Evolutionary conservation across 2,329 filamentous ascomycete genomes (phyloP).

Genomic region (Phialophora expanda): DNA sequence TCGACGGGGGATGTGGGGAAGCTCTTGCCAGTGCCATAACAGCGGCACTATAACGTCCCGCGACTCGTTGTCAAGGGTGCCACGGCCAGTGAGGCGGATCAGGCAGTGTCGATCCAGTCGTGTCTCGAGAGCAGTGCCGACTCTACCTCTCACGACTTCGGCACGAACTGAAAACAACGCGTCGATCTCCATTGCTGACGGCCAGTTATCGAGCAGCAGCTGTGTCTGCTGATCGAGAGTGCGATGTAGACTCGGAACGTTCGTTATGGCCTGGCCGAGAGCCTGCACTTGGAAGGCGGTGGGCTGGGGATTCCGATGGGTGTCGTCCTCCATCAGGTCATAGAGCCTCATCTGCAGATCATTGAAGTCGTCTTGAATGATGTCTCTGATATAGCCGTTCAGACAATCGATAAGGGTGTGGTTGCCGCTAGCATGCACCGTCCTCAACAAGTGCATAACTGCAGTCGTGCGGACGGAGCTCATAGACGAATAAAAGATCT

Average conservation of each 20-base stretch:
- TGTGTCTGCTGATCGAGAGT: conserved; percentile 3
- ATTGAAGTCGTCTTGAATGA: background rate
- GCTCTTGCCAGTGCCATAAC: background rate
- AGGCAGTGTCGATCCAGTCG: background rate
- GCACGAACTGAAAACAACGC: background rate
- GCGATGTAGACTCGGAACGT: background rate
- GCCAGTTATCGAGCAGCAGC: background rate
- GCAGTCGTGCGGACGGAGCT: background rate
- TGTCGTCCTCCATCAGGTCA: background rate
- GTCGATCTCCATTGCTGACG: background rate
- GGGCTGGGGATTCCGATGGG: background rate
- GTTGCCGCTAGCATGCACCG: background rate
- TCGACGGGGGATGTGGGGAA: background rate
- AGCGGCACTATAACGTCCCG: background rate
- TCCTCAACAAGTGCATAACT: background rate
- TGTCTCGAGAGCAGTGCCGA: background rate
- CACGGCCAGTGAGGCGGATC: background rate
- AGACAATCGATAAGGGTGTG: conserved; percentile 1
- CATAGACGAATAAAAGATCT: background rate
- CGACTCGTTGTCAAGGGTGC: background rate
- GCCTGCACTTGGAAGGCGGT: background rate
- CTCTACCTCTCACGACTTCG: background rate
- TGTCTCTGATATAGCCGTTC: background rate
- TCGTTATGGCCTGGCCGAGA: background rate
- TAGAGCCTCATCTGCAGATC: background rate